These are phyloP conservation scores for Arabidopsis arenosa DNA, from an alignment of 345 rosid species.

Conservation along the genomic window DNA sequence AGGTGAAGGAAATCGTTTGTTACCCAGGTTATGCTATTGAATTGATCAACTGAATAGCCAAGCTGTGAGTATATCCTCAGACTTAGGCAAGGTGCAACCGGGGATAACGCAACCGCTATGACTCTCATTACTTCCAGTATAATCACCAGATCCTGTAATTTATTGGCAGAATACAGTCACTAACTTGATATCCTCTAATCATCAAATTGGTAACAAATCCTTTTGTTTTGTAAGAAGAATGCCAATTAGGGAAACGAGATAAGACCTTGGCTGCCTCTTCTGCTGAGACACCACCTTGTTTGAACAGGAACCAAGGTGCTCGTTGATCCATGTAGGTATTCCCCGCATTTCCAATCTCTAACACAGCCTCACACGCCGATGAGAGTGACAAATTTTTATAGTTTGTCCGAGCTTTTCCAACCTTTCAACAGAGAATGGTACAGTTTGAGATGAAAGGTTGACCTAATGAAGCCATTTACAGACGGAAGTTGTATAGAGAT, in stretches of 20 bases:
- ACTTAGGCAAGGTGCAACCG: conserved; percentile 74
- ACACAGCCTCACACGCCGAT: conserved; percentile 81
- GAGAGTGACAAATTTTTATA: conserved; percentile 76
- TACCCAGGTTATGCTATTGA: conserved; percentile 67
- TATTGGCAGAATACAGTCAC: conserved; percentile 17
- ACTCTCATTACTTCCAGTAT: conserved; percentile 89
- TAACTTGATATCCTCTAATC: not conserved
- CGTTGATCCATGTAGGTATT: conserved; percentile 80
- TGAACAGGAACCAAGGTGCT: conserved; percentile 89
- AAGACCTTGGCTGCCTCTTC: conserved; percentile 91
- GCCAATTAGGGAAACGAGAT: not conserved
- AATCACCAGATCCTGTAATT: conserved; percentile 78
- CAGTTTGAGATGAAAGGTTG: not conserved
- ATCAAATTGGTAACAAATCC: conserved; percentile 6
- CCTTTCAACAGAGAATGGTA: conserved; percentile 48
- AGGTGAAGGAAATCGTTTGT: conserved; percentile 25
- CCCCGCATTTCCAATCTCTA: conserved; percentile 90
- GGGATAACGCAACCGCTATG: conserved; percentile 76
- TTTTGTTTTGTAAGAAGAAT: not conserved
- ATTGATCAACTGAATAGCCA: conserved; percentile 72
- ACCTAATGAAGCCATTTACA: conserved; percentile 4
- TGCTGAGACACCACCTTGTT: conserved; percentile 81
- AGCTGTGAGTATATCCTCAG: conserved; percentile 80
- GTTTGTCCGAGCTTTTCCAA: conserved; percentile 64
- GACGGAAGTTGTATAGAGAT: not conserved